Conservation (phyloP, 176 grass and related monocot species). For the Cocos nucifera region DNA sequence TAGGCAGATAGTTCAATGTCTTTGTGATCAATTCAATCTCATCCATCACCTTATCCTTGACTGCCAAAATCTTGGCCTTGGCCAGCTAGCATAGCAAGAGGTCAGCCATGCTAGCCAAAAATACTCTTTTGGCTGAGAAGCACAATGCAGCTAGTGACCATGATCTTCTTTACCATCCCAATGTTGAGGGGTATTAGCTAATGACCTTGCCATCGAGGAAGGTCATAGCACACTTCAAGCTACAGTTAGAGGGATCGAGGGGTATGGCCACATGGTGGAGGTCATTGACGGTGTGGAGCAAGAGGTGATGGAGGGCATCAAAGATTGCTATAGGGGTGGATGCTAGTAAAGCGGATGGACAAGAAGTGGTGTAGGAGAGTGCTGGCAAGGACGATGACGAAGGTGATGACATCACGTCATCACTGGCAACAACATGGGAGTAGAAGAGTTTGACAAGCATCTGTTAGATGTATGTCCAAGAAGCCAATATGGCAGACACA, state of each 20-base stretch:
- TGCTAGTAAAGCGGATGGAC: conserved; percentile 34
- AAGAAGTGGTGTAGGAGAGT: conserved; percentile 41
- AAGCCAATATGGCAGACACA: no score
- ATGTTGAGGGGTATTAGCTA: conserved; percentile 43
- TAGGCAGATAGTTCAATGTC: conserved; percentile 77
- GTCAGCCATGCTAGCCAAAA: conserved; percentile 65
- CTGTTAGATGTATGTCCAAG: background rate
- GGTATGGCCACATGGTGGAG: conserved; percentile 62
- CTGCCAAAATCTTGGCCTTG: conserved; percentile 73
- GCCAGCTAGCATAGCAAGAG: conserved; percentile 80
- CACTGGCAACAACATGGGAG: conserved; percentile 58
- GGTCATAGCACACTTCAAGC: conserved; percentile 64
- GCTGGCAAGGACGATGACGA: conserved; percentile 55
- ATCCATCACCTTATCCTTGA: conserved; percentile 82
- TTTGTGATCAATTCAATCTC: conserved; percentile 95
- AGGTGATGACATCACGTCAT: conserved; percentile 57
- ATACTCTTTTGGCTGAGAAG: conserved; percentile 89
- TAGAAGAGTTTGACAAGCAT: conserved; percentile 86
- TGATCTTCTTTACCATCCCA: conserved; percentile 91
- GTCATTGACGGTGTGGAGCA: conserved; percentile 38
- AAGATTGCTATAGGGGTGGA: conserved; percentile 59
- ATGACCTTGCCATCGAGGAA: conserved; percentile 28
- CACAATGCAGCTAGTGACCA: conserved; percentile 65
- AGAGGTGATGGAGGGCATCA: conserved; percentile 57
- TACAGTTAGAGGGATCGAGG: conserved; percentile 54